Evolutionary conservation across 352 stramenopile genomes (phyloP), one percentile per base, ranked within the genome.

Genomic region (Phytophthora uliginosa): DNA sequence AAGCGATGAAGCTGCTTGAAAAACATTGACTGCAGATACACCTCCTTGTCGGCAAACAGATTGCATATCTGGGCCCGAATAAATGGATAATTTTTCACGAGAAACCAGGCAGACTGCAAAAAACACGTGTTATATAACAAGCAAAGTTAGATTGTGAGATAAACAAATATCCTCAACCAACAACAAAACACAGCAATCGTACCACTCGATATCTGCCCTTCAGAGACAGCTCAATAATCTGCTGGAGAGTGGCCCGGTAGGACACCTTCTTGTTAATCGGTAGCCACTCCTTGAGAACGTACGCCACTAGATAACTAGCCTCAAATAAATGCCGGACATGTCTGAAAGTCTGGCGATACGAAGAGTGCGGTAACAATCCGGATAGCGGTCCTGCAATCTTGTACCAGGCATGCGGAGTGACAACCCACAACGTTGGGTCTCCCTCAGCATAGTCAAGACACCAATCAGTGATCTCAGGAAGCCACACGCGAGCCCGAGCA

Each of bases 181-280:
- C n/a, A 69, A 56, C 34, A 56, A 48, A 42, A 7, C 22, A 63
- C 63, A 40, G 45, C 20, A 56, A 55, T 69, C 79, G 58, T 84
- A 93, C 88, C 79, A 94, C 83, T 50, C 82, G 89, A 73, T 94
- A 95, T 77, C 85, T 78, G 8, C 86, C 81, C 47, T 81, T 79
- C 47, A 95, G 63, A 33, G 86, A 94, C 62, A 94, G 60, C 55
- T 95, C 86, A 40, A 93, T 81, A 56, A 96, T 91, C 66, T 96
- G 87, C 59, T 95, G 86, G 24, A 96, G 76, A 20, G 89, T 96
- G 12, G 89, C 86, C 47, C 88, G 85, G 70, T 95, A 96, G 17
- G 87, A 93, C 3, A 96, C 82, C 59, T 94, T 94, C 60, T 93
- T 94, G 77, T 96, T 95, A 59, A 95, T 92, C 17, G 89, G 89